Conservation (phyloP, 2,329 filamentous ascomycete species). For the Penicillium crustosum region DNA sequence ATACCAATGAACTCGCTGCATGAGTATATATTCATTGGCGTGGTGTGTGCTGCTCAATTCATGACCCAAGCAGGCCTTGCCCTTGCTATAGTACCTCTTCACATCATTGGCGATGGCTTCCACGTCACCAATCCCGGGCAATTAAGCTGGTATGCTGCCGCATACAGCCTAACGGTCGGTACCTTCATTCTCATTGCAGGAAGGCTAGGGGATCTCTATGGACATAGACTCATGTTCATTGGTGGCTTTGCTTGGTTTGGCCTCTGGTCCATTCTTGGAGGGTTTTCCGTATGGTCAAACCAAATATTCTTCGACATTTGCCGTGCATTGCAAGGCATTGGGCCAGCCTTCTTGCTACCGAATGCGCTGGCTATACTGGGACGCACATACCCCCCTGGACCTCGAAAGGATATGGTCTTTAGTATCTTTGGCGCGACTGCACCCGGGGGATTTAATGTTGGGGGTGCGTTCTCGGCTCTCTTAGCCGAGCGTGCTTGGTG, state of each 20-base stretch:
- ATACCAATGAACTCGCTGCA: background rate
- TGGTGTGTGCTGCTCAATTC: conserved; percentile 36
- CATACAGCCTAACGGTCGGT: conserved; percentile 50
- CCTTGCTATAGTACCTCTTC: conserved; percentile 34
- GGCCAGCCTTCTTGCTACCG: conserved; percentile 63
- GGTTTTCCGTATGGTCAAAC: conserved; percentile 35
- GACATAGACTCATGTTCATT: conserved; percentile 38
- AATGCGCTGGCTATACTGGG: conserved; percentile 66
- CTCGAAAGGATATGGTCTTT: conserved; percentile 61
- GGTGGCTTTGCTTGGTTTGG: conserved; percentile 40
- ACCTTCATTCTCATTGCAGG: conserved; percentile 39
- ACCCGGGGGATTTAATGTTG: conserved; percentile 47
- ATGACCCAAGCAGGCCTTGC: conserved; percentile 48
- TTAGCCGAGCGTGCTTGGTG: conserved; percentile 48
- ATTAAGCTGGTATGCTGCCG: conserved; percentile 41
- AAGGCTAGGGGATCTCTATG: conserved; percentile 41
- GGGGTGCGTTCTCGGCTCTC: conserved; percentile 41
- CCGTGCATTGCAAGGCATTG: conserved; percentile 56
- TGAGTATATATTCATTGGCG: conserved; percentile 26
- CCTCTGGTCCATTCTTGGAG: conserved; percentile 40
- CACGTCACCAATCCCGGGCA: conserved; percentile 53
- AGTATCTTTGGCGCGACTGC: conserved; percentile 50
- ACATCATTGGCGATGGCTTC: conserved; percentile 52
- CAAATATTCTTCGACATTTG: conserved; percentile 53
- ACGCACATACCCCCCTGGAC: conserved; percentile 55